phyloP scores from a whole-genome alignment of 352 stramenopile species.

The Globisporangium megalacanthum region DNA sequence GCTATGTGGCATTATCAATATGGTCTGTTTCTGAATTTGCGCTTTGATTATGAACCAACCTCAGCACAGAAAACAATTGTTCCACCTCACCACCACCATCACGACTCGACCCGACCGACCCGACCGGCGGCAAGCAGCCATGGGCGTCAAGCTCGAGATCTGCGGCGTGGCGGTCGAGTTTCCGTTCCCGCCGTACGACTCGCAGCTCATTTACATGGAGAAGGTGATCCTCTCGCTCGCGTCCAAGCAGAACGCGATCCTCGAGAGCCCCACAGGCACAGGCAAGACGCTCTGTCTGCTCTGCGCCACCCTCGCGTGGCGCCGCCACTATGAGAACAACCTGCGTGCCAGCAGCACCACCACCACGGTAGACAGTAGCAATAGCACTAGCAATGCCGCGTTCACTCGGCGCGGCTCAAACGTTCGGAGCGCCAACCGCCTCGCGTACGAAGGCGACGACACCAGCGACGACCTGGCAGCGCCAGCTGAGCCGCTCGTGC shows the following conservation, averaged over 20 bases:
- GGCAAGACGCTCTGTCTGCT: slow-evolving; percentile 98
- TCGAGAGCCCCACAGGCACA: slow-evolving; percentile 97
- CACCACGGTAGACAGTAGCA: neutral
- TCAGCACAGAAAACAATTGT: neutral
- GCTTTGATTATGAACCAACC: neutral
- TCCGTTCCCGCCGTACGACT: slow-evolving; percentile 96
- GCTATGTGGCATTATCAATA: too few relatives aligned
- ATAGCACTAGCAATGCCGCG: neutral
- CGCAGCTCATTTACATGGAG: slow-evolving; percentile 97
- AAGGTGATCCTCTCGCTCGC: slow-evolving; percentile 91
- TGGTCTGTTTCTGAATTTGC: too few relatives aligned
- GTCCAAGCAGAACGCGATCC: slow-evolving; percentile 92
- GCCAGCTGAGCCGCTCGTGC: slow-evolving; percentile 35
- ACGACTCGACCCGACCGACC: neutral
- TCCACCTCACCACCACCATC: neutral
- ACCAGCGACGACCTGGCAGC: slow-evolving; percentile 17
- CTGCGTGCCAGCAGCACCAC: slow-evolving; percentile 13
- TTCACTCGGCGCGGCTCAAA: slow-evolving; percentile 9
- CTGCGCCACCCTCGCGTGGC: slow-evolving; percentile 93
- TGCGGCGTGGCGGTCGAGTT: slow-evolving; percentile 92
- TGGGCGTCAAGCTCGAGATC: slow-evolving; percentile 69
- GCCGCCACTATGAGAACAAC: slow-evolving; percentile 61
- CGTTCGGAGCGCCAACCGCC: slow-evolving; percentile 1
- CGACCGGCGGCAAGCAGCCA: neutral
- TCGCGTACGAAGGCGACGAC: slow-evolving; percentile 53